Percentiles rank a stretch among this genome's conserved stretches.
Conservation (phyloP, 1,284 basidiomycete species). For the Xerocomus minutiporus region DNA sequence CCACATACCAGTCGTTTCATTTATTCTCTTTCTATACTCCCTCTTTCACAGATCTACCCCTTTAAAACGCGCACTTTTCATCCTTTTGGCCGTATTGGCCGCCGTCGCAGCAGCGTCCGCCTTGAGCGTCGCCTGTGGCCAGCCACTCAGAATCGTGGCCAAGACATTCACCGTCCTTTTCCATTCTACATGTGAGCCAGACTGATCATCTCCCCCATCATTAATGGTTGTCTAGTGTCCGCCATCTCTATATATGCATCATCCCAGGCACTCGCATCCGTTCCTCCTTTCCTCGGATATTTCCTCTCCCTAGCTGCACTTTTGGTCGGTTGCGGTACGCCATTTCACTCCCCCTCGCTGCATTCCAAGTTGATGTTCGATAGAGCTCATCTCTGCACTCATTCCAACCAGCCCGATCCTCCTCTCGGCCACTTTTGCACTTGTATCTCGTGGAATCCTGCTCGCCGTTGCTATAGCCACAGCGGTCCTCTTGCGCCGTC, state of each 20-base stretch:
- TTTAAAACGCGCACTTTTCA: constrained; percentile 7
- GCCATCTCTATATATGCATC: constrained; percentile 23
- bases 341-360: background rate
- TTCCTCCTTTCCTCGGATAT: constrained; percentile 13
- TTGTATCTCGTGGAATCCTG: constrained; percentile 23
- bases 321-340: constrained; percentile 28
- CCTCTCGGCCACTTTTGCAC: constrained; percentile 23
- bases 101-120: constrained; percentile 21
- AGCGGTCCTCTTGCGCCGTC: constrained; percentile 8
- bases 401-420: constrained; percentile 24
- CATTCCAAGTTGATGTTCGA: background rate
- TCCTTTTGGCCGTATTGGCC: constrained; percentile 24
- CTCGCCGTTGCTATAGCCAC: constrained; percentile 15
- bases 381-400: constrained; percentile 27
- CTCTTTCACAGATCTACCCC: constrained; percentile 7
- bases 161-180: constrained; percentile 20
- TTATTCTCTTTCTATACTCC: constrained; percentile 9
- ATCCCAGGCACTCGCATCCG: constrained; percentile 4
- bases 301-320: constrained; percentile 20
- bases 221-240: constrained; percentile 18
- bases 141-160: constrained; percentile 15
- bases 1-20: constrained; percentile 21
- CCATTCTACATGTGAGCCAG: constrained; percentile 19
- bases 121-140: constrained; percentile 15
- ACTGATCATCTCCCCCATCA: background rate